phyloP scores from a whole-genome alignment of 805 yeast species.

The Starmerella cellae region DNA sequence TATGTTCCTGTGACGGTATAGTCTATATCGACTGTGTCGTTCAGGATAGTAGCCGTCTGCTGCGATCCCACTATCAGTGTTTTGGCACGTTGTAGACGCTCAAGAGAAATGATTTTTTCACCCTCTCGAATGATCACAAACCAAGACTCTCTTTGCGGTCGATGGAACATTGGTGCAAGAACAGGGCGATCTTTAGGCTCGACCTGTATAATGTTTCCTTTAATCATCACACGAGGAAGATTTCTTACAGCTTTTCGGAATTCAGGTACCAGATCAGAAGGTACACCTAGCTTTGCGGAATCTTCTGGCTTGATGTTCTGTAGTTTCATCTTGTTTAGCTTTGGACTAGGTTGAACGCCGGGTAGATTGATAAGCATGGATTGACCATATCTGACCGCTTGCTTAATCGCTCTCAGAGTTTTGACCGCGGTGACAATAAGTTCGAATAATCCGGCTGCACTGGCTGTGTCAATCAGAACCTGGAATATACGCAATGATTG shows the following conservation, averaged over 20 bases:
- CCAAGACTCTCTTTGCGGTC: slow-evolving; percentile 89
- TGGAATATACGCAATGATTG: slow-evolving; percentile 89
- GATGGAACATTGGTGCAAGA: slow-evolving; percentile 72
- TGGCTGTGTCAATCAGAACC: slow-evolving; percentile 78
- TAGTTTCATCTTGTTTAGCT: slow-evolving; percentile 6
- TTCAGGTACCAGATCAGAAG: slow-evolving; percentile 32
- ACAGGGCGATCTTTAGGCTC: slow-evolving; percentile 36
- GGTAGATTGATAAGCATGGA: slow-evolving; percentile 18
- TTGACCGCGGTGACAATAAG: slow-evolving; percentile 50
- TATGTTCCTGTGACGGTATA: slow-evolving; percentile 5
- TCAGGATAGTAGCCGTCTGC: slow-evolving; percentile 16
- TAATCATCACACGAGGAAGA: slow-evolving; percentile 49
- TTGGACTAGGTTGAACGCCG: slow-evolving; percentile 12
- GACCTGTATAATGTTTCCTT: slow-evolving; percentile 32
- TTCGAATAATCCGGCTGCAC: slow-evolving; percentile 62
- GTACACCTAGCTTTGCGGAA: slow-evolving; percentile 34
- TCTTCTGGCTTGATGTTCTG: slow-evolving; percentile 26
- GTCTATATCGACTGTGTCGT: slow-evolving; percentile 22
- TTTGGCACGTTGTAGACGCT: slow-evolving; percentile 57
- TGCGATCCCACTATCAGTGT: slow-evolving; percentile 7
- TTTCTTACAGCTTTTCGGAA: slow-evolving; percentile 42
- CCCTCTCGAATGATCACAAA: slow-evolving; percentile 42
- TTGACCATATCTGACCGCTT: slow-evolving; percentile 30
- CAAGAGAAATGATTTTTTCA: slow-evolving; percentile 49
- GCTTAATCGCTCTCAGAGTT: slow-evolving; percentile 78